Base-by-base conservation (phyloP, 805 yeast species). In the Saccharomycopsis lassenensis region DNA sequence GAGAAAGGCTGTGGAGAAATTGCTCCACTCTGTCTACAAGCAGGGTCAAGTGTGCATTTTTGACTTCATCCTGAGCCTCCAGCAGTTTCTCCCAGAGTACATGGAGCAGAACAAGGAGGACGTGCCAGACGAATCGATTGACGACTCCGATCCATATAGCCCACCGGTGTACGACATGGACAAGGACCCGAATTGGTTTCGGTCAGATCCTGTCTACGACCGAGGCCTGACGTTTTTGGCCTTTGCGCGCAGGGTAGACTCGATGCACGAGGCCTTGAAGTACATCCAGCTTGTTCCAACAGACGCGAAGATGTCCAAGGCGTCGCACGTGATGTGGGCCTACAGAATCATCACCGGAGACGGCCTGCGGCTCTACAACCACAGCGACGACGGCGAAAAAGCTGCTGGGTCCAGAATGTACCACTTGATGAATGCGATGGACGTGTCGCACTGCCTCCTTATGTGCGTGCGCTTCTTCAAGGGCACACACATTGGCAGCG, bases 381-480 rank as follows among this genome's bases (percentile, higher is more conserved):
- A 83, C 48, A 96, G 91, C 51, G 97, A 91, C 54, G 98, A 89
- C 52, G 98, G 98, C 2, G 98, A 91, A 52, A 69, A 93, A 0
- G 97, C 97, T 1, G 95, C 97, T 1, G 98, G 98, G 7, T 74
- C 87, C 4, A 62, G 95, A 40, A 60, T 87, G 65, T 56, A 86
- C 34, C 95, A 85, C 59, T 56, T 87, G 32, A 57, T 87, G 46
- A 72, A 82, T 24, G 69, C 74, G 46, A 79, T 79, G 82, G 85
- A 84, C 48, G 81, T 71, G 2, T 73, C 83, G 80, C 77, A 87
- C 52, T 83, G 82, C 3, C 69, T 86, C 45, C 95, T 87, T 3
- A 58, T 43, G 3, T 40, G 84, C 78, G 73, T 81, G 23, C 60
- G 98, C 42, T 89, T 96, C 95, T 91, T 71, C 54, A 95, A 95